Base-by-base conservation (phyloP, 306 rosid species). In the Crotalaria pallida region DNA sequence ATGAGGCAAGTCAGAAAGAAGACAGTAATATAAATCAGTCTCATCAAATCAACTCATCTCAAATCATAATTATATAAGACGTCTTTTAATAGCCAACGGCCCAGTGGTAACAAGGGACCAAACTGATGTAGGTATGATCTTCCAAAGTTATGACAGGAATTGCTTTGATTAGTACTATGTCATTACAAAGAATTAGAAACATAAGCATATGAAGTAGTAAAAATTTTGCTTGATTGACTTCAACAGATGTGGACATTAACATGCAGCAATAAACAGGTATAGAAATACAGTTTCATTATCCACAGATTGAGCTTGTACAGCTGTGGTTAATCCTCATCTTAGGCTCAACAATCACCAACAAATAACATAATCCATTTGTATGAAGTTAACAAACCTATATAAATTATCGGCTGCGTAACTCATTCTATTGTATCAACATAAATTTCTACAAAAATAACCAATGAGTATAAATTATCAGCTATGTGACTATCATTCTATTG, bases 251-350 rank as follows among this genome's bases (percentile, higher is more conserved):
- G 72, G 70, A 59, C 64, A 72, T 49, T 44, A 41, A 53, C 17
- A 15, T 34, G 63, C 68, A 53, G 44, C 55, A 40, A 22, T 58
- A 53, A 63, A 70, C 33, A 48, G 17, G 22, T 27, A 19, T 18
- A 38, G 48, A 56, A 71, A 65, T 21, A 65, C 4, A 33, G 2
- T 12, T 22, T 7, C 49, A 15, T 50, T n/a, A 53, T 61, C 38
- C 48, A 21, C 31, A 52, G 45, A 66, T 43, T 5, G 38, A 73
- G 13, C 33, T 52, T 60, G 60, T 52, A 29, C 40, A 49, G 36
- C 49, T 22, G 31, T 45, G 24, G 17, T 5, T 15, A 52, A 36
- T 67, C 72, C 43, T 69, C 34, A 57, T 75, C 64, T 65, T 58
- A 1, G 48, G 69, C 45, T 57, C 62, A 68, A 61, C 33, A 53